Evolutionary conservation across 352 stramenopile genomes (phyloP).

Genomic region (Achlya hypogyna): DNA sequence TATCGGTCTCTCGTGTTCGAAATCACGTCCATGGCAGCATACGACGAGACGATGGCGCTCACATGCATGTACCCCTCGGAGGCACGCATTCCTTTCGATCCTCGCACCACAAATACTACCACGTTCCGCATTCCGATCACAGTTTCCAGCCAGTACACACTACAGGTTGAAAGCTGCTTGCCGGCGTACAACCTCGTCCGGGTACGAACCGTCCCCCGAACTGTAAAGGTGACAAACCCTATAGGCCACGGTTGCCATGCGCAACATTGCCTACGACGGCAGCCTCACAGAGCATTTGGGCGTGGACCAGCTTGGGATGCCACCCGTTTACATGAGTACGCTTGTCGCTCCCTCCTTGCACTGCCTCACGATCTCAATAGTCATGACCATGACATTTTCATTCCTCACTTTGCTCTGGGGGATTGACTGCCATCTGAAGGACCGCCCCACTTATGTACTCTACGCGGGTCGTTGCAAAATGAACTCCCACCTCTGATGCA

Average conservation of each 20-base stretch:
- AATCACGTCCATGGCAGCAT: constrained; percentile 1
- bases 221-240: neutral
- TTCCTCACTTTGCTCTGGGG: constrained; percentile 37
- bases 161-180: constrained; percentile 50
- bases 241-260: constrained; percentile 26
- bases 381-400: constrained; percentile 36
- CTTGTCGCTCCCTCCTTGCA: neutral
- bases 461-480: neutral
- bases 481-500: constrained; percentile 14
- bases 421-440: constrained; percentile 32
- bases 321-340: constrained; percentile 48
- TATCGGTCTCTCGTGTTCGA: constrained; percentile 46
- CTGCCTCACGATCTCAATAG: constrained; percentile 20
- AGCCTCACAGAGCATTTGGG: constrained; percentile 48
- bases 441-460: constrained; percentile 31
- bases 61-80: constrained; percentile 49
- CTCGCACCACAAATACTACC: neutral
- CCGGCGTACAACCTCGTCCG: constrained; percentile 32
- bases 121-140: constrained; percentile 23
- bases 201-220: constrained; percentile 19
- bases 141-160: constrained; percentile 43
- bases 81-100: constrained; percentile 30
- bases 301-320: constrained; percentile 45
- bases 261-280: constrained; percentile 46
- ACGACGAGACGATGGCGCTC: constrained; percentile 40